These are phyloP conservation scores for Corchorus capsularis DNA, from an alignment of 345 rosid genomes.

Conservation along the genomic window DNA sequence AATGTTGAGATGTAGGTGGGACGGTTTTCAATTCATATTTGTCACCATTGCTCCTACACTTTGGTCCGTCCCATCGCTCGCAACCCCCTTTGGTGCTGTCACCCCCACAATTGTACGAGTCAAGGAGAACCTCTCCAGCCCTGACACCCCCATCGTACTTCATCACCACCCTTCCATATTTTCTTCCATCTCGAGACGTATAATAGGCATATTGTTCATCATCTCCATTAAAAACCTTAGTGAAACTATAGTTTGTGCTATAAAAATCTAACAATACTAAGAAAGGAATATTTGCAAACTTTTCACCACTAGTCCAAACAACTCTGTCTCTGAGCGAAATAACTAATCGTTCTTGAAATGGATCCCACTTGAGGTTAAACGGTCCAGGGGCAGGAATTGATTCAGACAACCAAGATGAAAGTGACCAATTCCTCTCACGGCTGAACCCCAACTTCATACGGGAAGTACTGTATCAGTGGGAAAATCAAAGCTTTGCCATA, in stretches of 20 bases:
- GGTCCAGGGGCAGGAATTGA: neutral
- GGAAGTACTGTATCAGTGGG: constrained; percentile 9
- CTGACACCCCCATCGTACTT: neutral
- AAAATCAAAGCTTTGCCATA: constrained; percentile 12
- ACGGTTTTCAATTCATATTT: too few relatives aligned
- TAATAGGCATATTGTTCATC: neutral
- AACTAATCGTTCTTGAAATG: neutral
- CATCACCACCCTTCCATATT: neutral
- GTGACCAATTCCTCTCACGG: neutral
- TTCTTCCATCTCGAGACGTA: too few relatives aligned
- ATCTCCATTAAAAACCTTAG: neutral
- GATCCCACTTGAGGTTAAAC: constrained; percentile 6
- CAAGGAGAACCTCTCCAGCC: rapidly evolving
- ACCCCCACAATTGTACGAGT: neutral
- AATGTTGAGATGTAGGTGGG: too few relatives aligned
- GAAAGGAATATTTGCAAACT: neutral
- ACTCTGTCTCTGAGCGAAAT: neutral
- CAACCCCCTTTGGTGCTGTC: neutral
- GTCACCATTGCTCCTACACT: too few relatives aligned
- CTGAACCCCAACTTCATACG: constrained; percentile 7
- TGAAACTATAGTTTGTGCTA: neutral
- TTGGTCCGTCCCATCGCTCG: too few relatives aligned
- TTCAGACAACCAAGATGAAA: neutral
- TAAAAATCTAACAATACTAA: too few relatives aligned
- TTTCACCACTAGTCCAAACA: neutral